phyloP scores from a whole-genome alignment of 805 yeast genomes.

The Cyberlindnera galapagoensis region DNA sequence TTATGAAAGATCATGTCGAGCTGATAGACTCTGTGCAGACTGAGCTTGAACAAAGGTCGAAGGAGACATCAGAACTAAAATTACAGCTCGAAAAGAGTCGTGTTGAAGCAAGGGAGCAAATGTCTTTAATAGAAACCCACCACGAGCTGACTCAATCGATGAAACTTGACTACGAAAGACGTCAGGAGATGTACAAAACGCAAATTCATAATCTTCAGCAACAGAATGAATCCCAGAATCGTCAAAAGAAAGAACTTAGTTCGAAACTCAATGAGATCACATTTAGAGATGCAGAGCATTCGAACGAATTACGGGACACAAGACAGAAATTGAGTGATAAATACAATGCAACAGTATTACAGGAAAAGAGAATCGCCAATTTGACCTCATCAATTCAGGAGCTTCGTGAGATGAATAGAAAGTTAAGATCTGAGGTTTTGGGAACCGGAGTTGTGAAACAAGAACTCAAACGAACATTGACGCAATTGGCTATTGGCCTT shows the following conservation, averaged over 20 bases:
- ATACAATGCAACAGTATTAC: not conserved
- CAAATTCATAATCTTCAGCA: too few relatives aligned
- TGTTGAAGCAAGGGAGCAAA: too few relatives aligned
- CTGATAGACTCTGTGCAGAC: conserved; percentile 4
- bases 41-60: conserved; percentile 4
- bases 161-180: too few relatives aligned
- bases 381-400: conserved; percentile 3
- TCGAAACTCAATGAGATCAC: too few relatives aligned
- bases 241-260: too few relatives aligned
- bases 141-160: too few relatives aligned
- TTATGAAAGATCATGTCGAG: conserved; percentile 2
- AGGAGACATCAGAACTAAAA: not conserved
- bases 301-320: conserved; percentile 8
- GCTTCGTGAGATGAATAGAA: conserved; percentile 4
- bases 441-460: conserved; percentile 6
- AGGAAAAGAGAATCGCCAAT: conserved; percentile 5
- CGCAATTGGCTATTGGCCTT: conserved; percentile 4
- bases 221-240: too few relatives aligned
- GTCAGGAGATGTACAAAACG: too few relatives aligned
- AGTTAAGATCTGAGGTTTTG: conserved; percentile 10
- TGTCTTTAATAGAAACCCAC: too few relatives aligned
- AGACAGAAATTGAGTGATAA: conserved; percentile 11
- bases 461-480: conserved; percentile 9
- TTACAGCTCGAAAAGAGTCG: not conserved
- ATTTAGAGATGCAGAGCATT: too few relatives aligned